Evolutionary conservation across 2,329 filamentous ascomycete species (phyloP), one percentile per base, ranked within the genome.

Genomic region (Botryotinia convoluta): DNA sequence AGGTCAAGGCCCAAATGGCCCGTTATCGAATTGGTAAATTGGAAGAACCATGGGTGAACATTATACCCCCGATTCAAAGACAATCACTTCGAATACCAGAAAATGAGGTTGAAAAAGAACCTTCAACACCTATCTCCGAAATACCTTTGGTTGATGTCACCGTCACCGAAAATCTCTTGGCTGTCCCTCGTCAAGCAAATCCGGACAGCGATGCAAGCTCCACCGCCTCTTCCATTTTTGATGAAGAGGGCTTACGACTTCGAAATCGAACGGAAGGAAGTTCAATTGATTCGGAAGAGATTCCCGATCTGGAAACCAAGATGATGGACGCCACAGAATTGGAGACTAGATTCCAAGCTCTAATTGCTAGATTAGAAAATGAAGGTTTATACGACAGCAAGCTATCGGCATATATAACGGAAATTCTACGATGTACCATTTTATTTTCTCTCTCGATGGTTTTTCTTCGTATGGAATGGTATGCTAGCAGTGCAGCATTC

Each of bases 321-420:
- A 42, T 68, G 26, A 26, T 69, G 48, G 65, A 69, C 39, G 65
- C 65, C 12, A 42, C 48, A 8, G 65, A 69, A 42, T 32, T 69
- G 2, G 48, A 69, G 18, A 22, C 35, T 32, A 69, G 39, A 69
- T 69, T 69, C n/a, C 65, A 69, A 57, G 48, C 65, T 20, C 20
- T 69, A 26, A 59, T 69, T 42, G 48, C 48, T 5, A 69, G 29
- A 69, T 29, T 69, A 39, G 74, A 74, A n/a, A 80, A 82, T n/a
- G 92, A 92, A 79, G 92, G 92, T 0, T 86, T 98, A 2, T 98
- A 94, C 82, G 81, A 94, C 68, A 98, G 95, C 86, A 92, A 93
- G 78, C 97, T 97, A 82, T 86, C 84, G 42, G 90, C 92, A 3
- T 98, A 98, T 79, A 88, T 88, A 32, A 86, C 92, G 69, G 96